phyloP scores from a whole-genome alignment of 1,284 basidiomycete species.

The Naganishia cerealis region DNA sequence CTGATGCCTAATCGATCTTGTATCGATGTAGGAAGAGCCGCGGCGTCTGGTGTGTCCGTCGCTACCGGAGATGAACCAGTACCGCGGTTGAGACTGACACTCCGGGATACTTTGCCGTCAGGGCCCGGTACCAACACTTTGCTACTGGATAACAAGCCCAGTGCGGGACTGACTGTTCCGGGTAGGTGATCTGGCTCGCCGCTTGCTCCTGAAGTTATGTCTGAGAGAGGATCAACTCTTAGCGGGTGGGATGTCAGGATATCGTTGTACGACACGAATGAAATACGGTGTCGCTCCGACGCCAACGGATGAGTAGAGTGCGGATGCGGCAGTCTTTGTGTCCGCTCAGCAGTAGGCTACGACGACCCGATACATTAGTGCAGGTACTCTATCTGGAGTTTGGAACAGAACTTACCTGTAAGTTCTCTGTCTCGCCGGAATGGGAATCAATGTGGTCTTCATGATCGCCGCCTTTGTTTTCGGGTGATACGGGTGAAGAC shows the following conservation, averaged over 20 bases:
- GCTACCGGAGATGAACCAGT: conserved; percentile 24
- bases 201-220: conserved; percentile 61
- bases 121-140: conserved; percentile 1
- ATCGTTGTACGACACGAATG: conserved; percentile 81
- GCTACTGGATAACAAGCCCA: conserved; percentile 28
- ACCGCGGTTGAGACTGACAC: conserved; percentile 28
- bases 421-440: background rate
- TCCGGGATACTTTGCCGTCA: conserved; percentile 56
- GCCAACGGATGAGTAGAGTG: conserved; percentile 7
- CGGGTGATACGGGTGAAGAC: background rate
- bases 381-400: background rate
- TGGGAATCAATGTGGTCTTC: background rate
- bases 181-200: conserved; percentile 52
- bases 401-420: background rate
- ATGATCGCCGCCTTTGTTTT: background rate
- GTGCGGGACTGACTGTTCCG: conserved; percentile 47
- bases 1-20: conserved; percentile 36
- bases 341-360: background rate
- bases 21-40: conserved; percentile 17
- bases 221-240: conserved; percentile 67
- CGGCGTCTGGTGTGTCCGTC: conserved; percentile 27
- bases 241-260: conserved; percentile 73
- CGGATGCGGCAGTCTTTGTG: background rate
- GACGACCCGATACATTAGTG: background rate
- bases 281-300: conserved; percentile 62